Conservation (phyloP, 768 basidiomycete species). For the Coprinopsis marcescibilis region DNA sequence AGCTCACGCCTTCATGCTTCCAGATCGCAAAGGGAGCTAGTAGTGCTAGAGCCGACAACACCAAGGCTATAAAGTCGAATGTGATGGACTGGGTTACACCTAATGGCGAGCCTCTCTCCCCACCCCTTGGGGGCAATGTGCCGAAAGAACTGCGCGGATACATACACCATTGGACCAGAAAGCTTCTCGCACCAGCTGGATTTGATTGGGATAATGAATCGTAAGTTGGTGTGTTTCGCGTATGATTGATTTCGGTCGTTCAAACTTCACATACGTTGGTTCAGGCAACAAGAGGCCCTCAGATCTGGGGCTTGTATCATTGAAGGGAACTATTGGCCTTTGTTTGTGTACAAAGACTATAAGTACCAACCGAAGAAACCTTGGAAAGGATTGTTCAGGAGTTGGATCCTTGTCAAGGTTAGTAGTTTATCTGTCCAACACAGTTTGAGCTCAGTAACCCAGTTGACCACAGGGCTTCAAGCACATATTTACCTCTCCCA, state of each 20-base stretch:
- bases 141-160: constrained; percentile 14
- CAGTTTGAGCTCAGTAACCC: neutral
- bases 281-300: constrained; percentile 7
- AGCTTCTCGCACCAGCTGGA: constrained; percentile 17
- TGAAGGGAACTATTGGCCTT: constrained; percentile 14
- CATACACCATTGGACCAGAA: constrained; percentile 16
- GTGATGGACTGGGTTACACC: constrained; percentile 17
- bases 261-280: neutral
- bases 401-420: constrained; percentile 7
- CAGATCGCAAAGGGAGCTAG: constrained; percentile 12
- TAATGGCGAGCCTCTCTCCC: constrained; percentile 9
- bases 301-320: constrained; percentile 5
- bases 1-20: neutral
- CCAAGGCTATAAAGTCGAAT: constrained; percentile 4
- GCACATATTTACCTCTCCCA: constrained; percentile 11
- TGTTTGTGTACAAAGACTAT: constrained; percentile 15
- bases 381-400: constrained; percentile 14
- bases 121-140: constrained; percentile 12
- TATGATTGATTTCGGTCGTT: neutral
- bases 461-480: constrained; percentile 3
- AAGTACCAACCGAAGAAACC: constrained; percentile 13
- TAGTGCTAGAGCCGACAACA: constrained; percentile 11
- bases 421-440: neutral
- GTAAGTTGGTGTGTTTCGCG: constrained; percentile 12
- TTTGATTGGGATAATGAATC: constrained; percentile 16